phyloP scores from a whole-genome alignment of 2,329 filamentous ascomycete genomes.

The Massarina eburnea region DNA sequence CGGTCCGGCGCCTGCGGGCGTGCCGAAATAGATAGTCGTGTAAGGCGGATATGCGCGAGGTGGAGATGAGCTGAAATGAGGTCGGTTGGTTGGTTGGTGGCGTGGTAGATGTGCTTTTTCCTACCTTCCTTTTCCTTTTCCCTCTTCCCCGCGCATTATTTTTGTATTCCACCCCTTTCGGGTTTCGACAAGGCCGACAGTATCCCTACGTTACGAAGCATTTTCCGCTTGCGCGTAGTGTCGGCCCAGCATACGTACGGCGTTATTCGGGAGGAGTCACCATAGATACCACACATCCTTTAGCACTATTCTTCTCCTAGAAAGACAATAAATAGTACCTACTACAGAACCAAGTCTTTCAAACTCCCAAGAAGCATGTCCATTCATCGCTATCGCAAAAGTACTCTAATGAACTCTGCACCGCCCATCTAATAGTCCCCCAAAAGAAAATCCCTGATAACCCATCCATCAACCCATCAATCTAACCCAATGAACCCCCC shows the following conservation, averaged over 20 bases:
- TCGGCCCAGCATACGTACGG: background rate
- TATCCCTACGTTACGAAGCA: too few relatives aligned
- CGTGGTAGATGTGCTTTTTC: background rate
- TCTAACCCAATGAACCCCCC: too few relatives aligned
- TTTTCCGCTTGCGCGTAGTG: too few relatives aligned
- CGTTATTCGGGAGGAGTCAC: background rate
- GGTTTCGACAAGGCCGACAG: too few relatives aligned
- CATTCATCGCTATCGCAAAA: too few relatives aligned
- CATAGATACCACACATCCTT: background rate
- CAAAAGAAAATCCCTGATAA: too few relatives aligned
- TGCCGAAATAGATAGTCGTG: constrained; percentile 27
- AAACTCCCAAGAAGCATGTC: too few relatives aligned
- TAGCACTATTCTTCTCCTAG: too few relatives aligned
- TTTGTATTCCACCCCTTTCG: background rate
- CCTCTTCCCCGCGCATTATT: background rate
- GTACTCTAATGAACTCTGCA: too few relatives aligned
- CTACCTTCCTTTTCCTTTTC: background rate
- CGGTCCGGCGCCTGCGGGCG: constrained; percentile 20
- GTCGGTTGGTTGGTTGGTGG: background rate
- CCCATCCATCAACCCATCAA: background rate
- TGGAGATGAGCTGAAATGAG: background rate
- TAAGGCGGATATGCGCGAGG: constrained; percentile 3
- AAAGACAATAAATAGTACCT: too few relatives aligned
- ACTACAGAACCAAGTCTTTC: too few relatives aligned
- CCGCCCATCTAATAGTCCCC: too few relatives aligned